phyloP scores from a whole-genome alignment of 2,329 filamentous ascomycete species.

The Aschersonia sp. region DNA sequence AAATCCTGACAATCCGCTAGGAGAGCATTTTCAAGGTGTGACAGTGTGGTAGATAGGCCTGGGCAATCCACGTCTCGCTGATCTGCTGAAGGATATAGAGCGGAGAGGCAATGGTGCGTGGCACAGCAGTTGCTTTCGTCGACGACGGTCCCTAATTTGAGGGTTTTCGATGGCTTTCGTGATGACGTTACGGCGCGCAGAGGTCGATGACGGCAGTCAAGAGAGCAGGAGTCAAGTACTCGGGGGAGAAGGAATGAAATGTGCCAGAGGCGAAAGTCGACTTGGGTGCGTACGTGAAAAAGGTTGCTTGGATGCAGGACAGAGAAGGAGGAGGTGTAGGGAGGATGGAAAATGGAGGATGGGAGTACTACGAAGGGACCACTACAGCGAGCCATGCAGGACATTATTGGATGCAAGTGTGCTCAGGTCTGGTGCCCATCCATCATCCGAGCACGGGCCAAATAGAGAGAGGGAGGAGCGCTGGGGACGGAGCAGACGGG shows the following conservation, averaged over 20 bases:
- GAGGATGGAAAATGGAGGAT: not conserved
- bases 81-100: not conserved
- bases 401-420: not conserved
- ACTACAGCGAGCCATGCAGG: not conserved
- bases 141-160: too few relatives aligned
- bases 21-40: not conserved
- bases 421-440: not conserved
- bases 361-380: not conserved
- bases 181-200: not conserved
- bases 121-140: too few relatives aligned
- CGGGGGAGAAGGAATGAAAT: conserved; percentile 2
- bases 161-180: not conserved
- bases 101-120: not conserved
- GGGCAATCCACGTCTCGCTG: too few relatives aligned
- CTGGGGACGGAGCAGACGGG: too few relatives aligned
- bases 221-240: not conserved
- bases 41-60: not conserved
- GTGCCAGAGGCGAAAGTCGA: conserved; percentile 1
- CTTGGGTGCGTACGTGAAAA: not conserved
- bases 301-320: not conserved
- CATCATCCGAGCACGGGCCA: too few relatives aligned
- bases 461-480: too few relatives aligned
- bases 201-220: not conserved
- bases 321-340: not conserved
- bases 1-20: not conserved